Conservation (phyloP, 1,139 yeast species). For the Suhomyces terraborum region DNA sequence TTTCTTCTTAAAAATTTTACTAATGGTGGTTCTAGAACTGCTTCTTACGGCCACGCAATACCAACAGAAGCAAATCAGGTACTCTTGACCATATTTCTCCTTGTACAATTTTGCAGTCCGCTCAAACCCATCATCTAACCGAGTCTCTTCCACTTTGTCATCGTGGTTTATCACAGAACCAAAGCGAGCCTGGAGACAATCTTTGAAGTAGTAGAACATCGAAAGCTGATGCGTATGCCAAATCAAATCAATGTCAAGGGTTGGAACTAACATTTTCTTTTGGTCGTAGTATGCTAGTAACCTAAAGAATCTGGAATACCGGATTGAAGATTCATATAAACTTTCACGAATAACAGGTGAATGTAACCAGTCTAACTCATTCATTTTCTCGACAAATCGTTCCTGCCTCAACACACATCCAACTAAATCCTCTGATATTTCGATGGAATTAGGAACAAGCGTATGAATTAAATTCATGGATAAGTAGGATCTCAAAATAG, state of each 20-base stretch:
- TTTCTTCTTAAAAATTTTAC: slow-evolving; percentile 13
- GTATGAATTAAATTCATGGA: slow-evolving; percentile 25
- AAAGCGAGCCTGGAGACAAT: slow-evolving; percentile 18
- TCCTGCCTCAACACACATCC: slow-evolving; percentile 36
- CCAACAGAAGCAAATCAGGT: slow-evolving; percentile 32
- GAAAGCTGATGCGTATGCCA: slow-evolving; percentile 46
- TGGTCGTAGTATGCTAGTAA: slow-evolving; percentile 19
- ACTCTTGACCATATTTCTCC: slow-evolving; percentile 23
- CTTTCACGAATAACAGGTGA: slow-evolving; percentile 24
- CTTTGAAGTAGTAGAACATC: slow-evolving; percentile 26
- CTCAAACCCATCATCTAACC: slow-evolving; percentile 24
- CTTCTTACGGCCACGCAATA: slow-evolving; percentile 23
- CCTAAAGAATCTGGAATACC: slow-evolving; percentile 31
- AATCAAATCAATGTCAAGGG: slow-evolving; percentile 41
- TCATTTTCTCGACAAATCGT: slow-evolving; percentile 33
- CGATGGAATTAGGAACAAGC: slow-evolving; percentile 20
- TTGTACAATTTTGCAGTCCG: slow-evolving; percentile 25
- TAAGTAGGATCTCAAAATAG: slow-evolving; percentile 19
- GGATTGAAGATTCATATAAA: slow-evolving; percentile 22
- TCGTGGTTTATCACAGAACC: slow-evolving; percentile 29
- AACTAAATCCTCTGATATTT: slow-evolving; percentile 33
- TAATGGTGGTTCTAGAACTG: slow-evolving; percentile 11
- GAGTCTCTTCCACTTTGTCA: slow-evolving; percentile 28
- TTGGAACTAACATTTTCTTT: slow-evolving; percentile 32
- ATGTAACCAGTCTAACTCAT: slow-evolving; percentile 31